Evolutionary conservation across 2,329 filamentous ascomycete species (phyloP), one percentile per base, ranked within the genome.

Genomic region (Fusarium decemcellulare): DNA sequence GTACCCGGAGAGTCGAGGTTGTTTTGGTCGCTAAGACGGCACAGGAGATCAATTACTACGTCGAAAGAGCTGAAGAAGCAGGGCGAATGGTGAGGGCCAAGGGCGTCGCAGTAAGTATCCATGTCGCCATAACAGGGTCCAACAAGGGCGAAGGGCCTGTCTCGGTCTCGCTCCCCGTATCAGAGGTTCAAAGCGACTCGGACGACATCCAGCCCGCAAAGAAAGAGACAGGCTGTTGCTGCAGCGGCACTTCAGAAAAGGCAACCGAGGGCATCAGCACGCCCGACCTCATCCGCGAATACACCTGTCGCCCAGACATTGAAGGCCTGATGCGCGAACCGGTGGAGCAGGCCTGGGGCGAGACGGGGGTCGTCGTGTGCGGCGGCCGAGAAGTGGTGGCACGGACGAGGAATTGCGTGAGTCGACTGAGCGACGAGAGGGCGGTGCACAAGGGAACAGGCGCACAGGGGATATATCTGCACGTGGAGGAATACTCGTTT

Each of bases 361-460:
- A 90, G 79, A 90, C 88, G n/a, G 85, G 84, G 1, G 84, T 90
- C 0, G 84, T 88, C 0, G 88, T 89, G 0, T 90, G 88, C 65
- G 88, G 87, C 14, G 88, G 88, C 2, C 83, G 83, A 53, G 85
- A 85, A 48, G 77, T 90, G 27, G 87, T 88, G 2, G 81, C 86
- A 3, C 79, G 79, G 47, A 84, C 87, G 14, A 81, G 88, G 60
- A 90, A 88, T 68, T 85, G 81, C 60, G 87, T 90, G 4, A 84
- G 85, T 3, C 79, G 77, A 32, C 65, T 90, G 64, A 88, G 87
- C 56, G 88, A 91, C 70, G 88, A 90, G 77, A 79, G 88, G 42
- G 88, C 86, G 1, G 88, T 90, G 23, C 88, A 90, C 73, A 91
- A 91, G 75, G 88, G 88, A 6, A 90, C 87, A 0, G 88, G 87